phyloP scores from a whole-genome alignment of 2,329 filamentous ascomycete genomes.

The Lecanicillium sp. region DNA sequence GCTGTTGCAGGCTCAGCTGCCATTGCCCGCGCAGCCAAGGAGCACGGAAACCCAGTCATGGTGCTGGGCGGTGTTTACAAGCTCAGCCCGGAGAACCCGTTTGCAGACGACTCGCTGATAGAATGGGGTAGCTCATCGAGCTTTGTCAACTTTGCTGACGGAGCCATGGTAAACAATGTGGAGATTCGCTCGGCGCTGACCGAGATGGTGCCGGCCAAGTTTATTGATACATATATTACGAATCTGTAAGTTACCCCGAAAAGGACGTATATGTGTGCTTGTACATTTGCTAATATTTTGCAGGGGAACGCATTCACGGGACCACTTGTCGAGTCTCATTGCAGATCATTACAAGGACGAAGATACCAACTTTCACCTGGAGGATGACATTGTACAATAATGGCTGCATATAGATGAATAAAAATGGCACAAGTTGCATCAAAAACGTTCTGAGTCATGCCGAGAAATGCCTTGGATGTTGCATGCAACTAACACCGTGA shows the following conservation, averaged over 20 bases:
- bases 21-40: conserved; percentile 76
- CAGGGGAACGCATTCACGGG: conserved; percentile 59
- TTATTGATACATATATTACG: conserved; percentile 76
- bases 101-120: conserved; percentile 71
- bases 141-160: conserved; percentile 71
- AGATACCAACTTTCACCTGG: conserved; percentile 55
- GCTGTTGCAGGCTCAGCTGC: conserved; percentile 76
- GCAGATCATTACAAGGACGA: conserved; percentile 68
- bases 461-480: no score
- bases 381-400: conserved; percentile 14
- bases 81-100: conserved; percentile 81
- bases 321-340: conserved; percentile 65
- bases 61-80: conserved; percentile 90
- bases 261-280: background rate
- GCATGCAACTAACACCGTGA: no score
- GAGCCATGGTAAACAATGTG: conserved; percentile 67
- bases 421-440: background rate
- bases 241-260: conserved; percentile 45
- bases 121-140: conserved; percentile 78
- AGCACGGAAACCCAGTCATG: conserved; percentile 75
- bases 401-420: background rate
- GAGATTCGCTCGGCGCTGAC: conserved; percentile 72
- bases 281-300: conserved; percentile 8
- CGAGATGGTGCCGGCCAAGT: conserved; percentile 71
- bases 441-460: no score